phyloP scores from a whole-genome alignment of 495 filamentous ascomycete genomes.

The Daldinia vernicosa region DNA sequence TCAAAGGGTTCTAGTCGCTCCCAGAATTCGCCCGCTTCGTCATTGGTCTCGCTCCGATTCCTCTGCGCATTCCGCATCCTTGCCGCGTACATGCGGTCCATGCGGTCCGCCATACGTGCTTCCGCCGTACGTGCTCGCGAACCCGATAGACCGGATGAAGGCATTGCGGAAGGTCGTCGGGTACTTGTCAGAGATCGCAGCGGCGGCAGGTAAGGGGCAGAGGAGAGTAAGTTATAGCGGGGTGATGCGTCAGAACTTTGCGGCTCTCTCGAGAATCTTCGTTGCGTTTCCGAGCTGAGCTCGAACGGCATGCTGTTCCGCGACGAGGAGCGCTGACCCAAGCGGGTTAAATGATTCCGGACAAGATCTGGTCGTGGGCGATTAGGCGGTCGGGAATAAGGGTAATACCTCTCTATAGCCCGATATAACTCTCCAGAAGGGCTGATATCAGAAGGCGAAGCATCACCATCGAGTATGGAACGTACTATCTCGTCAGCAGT shows the following conservation, averaged over 20 bases:
- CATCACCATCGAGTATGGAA: slow-evolving; percentile 52
- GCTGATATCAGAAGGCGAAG: slow-evolving; percentile 46
- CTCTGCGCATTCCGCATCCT: slow-evolving; percentile 40
- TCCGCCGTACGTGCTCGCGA: slow-evolving; percentile 45
- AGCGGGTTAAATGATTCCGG: slow-evolving; percentile 27
- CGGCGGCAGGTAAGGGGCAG: slow-evolving; percentile 51
- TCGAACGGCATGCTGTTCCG: slow-evolving; percentile 53
- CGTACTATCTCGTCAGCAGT: slow-evolving; percentile 54
- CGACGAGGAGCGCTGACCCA: slow-evolving; percentile 19
- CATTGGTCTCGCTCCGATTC: slow-evolving; percentile 17
- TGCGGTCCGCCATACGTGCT: slow-evolving; percentile 42
- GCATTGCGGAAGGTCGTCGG: slow-evolving; percentile 43
- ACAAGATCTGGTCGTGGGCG: slow-evolving; percentile 37
- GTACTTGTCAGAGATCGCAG: slow-evolving; percentile 50
- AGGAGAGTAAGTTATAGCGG: slow-evolving; percentile 31
- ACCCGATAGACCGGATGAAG: slow-evolving; percentile 28
- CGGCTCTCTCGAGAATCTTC: slow-evolving; percentile 51
- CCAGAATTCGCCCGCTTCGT: slow-evolving; percentile 37
- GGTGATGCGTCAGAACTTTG: slow-evolving; percentile 44
- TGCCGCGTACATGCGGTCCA: slow-evolving; percentile 45
- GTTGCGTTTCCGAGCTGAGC: slow-evolving; percentile 46
- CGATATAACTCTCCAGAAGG: slow-evolving; percentile 56
- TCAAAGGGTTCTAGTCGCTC: slow-evolving; percentile 25
- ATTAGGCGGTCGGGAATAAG: slow-evolving; percentile 16
- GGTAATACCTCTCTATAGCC: slow-evolving; percentile 56